Base-by-base conservation (phyloP, 2,329 filamentous ascomycete species). In the Grosmannia clavigera region DNA sequence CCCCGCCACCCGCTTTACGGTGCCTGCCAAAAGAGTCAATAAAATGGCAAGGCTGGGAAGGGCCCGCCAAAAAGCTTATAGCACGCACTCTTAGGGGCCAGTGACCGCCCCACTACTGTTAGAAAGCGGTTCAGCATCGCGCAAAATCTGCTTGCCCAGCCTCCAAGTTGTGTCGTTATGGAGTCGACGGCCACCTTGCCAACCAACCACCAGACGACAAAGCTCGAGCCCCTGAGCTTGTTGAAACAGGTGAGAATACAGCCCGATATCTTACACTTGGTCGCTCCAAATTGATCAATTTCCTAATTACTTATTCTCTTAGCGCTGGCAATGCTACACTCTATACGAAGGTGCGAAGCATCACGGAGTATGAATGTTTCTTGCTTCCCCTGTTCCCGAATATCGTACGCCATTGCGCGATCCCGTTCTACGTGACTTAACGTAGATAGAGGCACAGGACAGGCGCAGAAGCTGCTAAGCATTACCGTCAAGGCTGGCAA, bases 41-140 rank as follows among this genome's bases (percentile, higher is more conserved):
- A 40, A 40, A 65, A 62, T 59, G 38, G 60, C 64, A 65, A 65
- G 64, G 64, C 62, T 65, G 64, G 64, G 58, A 38, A 55, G 33
- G 31, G 9, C 58, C 53, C 53, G 33, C 58, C 27, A 31, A 31
- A 50, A 56, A 29, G 22, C 29, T 27, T 29, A 57, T 22, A 56
- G 40, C 19, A 35, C 53, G 31, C 22, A 10, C n/a, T 27, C 14
- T 16, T n/a, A 40, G n/a, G 38, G 54, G 33, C 33, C 31, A 22
- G 33, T 2, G 9, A 51, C 54, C 9, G 51, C 51, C 51, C 51
- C 54, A 14, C 31, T 31, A 22, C 55, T 35, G 55, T 11, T 1
- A 19, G 22, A 22, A 11, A 14, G 51, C 12, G 12, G 51, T 29
- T 16, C 38, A 40, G 38, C 38, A 40, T 40, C 38, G 38, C 14